phyloP scores from a whole-genome alignment of 208 protist genomes.

The Acanthamoeba lenticulata region DNA sequence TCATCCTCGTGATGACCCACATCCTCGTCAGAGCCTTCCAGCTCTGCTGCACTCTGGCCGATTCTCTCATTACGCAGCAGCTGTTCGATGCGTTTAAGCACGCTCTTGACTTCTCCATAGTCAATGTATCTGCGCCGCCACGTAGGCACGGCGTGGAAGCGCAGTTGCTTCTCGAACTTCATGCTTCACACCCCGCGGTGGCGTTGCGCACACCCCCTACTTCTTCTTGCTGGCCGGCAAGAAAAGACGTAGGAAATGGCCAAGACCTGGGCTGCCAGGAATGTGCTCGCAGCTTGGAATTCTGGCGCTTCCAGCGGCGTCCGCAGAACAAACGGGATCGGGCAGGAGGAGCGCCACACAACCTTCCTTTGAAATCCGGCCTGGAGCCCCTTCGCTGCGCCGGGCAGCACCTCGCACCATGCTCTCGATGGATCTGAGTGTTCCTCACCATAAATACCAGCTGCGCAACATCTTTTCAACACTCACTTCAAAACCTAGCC shows the following conservation, averaged over 20 bases:
- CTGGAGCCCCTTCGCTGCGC: background rate
- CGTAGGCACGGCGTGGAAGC: background rate
- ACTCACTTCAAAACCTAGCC: background rate
- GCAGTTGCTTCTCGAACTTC: constrained; percentile 46
- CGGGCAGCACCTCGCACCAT: background rate
- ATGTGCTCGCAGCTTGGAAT: no score
- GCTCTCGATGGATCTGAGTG: background rate
- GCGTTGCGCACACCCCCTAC: background rate
- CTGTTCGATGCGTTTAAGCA: background rate
- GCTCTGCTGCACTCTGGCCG: background rate
- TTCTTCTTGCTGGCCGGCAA: no score
- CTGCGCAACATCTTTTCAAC: background rate
- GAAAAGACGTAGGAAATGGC: no score
- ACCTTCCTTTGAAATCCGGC: background rate
- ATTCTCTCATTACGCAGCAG: background rate
- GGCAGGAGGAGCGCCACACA: background rate
- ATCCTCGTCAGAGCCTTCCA: background rate
- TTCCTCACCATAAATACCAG: background rate
- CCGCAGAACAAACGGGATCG: background rate
- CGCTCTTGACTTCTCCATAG: background rate
- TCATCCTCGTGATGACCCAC: background rate
- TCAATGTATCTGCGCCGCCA: constrained; percentile 41
- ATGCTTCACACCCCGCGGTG: background rate
- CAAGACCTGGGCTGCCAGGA: no score
- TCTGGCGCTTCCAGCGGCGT: background rate